Conservation (phyloP, 805 yeast species). For the Sugiyamaella qingdaonensis region DNA sequence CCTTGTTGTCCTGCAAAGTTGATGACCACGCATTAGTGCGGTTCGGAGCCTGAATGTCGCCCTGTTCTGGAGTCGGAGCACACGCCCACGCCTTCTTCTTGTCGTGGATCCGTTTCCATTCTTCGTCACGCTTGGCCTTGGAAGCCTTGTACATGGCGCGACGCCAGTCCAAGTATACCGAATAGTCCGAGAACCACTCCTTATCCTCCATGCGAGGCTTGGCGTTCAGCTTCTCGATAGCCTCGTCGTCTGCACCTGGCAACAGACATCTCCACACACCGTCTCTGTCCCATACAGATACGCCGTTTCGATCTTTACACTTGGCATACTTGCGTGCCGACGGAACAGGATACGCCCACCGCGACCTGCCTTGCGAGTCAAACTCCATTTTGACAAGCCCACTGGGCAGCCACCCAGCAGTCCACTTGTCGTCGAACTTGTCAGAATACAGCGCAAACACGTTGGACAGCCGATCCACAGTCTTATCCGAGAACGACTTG, state of each 20-base stretch:
- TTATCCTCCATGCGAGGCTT: conserved; percentile 24
- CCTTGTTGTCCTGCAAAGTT: not conserved
- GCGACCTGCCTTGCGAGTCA: not conserved
- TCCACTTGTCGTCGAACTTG: conserved; percentile 3
- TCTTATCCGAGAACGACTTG: conserved; percentile 14
- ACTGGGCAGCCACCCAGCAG: not conserved
- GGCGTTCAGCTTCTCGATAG: not conserved
- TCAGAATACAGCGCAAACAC: conserved; percentile 3
- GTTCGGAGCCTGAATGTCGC: not conserved
- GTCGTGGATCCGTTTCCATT: conserved; percentile 7
- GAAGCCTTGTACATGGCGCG: conserved; percentile 39
- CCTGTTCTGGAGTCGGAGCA: not conserved
- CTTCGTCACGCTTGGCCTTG: conserved; percentile 10
- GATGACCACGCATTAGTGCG: not conserved
- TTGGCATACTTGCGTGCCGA: conserved; percentile 52
- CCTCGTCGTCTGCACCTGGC: conserved; percentile 42
- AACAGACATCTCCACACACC: conserved; percentile 92
- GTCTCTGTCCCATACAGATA: conserved; percentile 72
- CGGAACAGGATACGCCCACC: conserved; percentile 55
- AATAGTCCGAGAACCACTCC: conserved; percentile 57
- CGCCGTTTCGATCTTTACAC: conserved; percentile 64
- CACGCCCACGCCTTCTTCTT: not conserved
- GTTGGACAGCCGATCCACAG: conserved; percentile 15
- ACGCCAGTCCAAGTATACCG: conserved; percentile 65
- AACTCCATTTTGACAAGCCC: not conserved